phyloP scores from a whole-genome alignment of 352 stramenopile species.

The Phytopythium sindhum region DNA sequence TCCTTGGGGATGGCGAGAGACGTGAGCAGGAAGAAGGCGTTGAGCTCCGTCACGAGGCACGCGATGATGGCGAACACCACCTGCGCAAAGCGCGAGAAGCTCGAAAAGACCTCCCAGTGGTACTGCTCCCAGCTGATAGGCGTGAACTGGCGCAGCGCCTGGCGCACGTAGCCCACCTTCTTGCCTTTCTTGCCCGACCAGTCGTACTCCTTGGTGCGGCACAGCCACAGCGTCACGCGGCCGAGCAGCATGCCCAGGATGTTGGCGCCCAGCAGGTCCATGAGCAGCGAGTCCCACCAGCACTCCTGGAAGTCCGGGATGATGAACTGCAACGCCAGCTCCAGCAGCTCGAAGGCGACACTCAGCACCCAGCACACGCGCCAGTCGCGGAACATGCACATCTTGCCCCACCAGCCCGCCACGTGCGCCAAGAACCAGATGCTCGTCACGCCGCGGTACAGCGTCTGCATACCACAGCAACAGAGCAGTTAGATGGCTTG shows the following conservation, averaged over 20 bases:
- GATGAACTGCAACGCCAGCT: constrained; percentile 87
- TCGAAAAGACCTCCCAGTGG: constrained; percentile 91
- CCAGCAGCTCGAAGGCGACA: constrained; percentile 89
- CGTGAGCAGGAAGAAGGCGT: constrained; percentile 93
- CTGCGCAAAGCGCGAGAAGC: constrained; percentile 84
- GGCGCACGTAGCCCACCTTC: constrained; percentile 62
- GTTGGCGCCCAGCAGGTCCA: constrained; percentile 91
- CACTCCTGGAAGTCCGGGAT: constrained; percentile 94
- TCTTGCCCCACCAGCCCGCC: constrained; percentile 90
- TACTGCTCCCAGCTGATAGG: constrained; percentile 88
- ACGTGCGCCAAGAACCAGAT: constrained; percentile 88
- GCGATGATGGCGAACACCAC: constrained; percentile 86
- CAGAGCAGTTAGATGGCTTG: neutral
- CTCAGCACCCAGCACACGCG: constrained; percentile 90
- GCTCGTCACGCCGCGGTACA: constrained; percentile 69
- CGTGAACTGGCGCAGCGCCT: constrained; percentile 85
- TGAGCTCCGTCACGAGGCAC: constrained; percentile 86
- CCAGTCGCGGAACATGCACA: constrained; percentile 94
- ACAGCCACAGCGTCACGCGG: constrained; percentile 63
- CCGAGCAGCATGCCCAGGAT: constrained; percentile 86
- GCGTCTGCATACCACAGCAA: constrained; percentile 16
- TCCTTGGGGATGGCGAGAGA: constrained; percentile 86
- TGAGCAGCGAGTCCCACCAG: constrained; percentile 93
- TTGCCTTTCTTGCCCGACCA: constrained; percentile 81
- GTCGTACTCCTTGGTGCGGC: constrained; percentile 89